Base-by-base conservation (phyloP, 495 filamentous ascomycete species). In the Xylaria acuta region DNA sequence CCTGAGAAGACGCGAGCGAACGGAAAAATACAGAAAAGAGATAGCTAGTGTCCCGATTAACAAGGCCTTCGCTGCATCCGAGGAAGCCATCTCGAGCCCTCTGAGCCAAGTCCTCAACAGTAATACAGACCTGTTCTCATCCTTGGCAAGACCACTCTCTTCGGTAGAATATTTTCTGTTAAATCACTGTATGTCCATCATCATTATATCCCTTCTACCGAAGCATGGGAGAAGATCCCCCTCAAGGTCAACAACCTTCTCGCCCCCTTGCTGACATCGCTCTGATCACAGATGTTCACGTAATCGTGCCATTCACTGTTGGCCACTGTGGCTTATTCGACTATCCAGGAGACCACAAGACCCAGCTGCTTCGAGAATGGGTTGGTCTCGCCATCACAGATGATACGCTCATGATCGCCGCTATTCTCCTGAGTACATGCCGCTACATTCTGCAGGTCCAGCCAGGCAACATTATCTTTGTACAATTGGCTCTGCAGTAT, bases 291-390 rank as follows among this genome's bases (percentile, higher is more conserved):
- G 69, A 72, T 54, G 45, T 72, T 36, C 70, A 58, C 43, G 62
- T 72, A 20, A 34, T 72, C 38, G 43, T 72, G 16, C 70, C 70
- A 8, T 66, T 56, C 34, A 53, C 71, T 8, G 43, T 72, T 58
- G 51, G 71, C 36, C 71, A 67, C 64, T 72, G 71, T 49, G 64
- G 64, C n/a, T 62, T 72, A 22, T 68, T 72, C 40, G 64, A 72
- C 64, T 54, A 47, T 27, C 36, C 62, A 32, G 71, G 64, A 47
- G 71, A 68, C 64, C 63, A 72, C 64, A 47, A 67, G 71, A 36
- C 40, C 7, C 64, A 72, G 71, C 27, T 72, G 43, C 63, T 72
- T 22, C 71, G 71, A 49, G 71, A 72, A 62, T 72, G 71, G 71
- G 63, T 72, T 18, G 71, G 71, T 22, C 71, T 72, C 38, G 64